A percentile compares a stretch with the other conserved stretches of the same genome.
phyloP scores from a whole-genome alignment of 1,139 yeast species.

The Yamadazyma aaseri region DNA sequence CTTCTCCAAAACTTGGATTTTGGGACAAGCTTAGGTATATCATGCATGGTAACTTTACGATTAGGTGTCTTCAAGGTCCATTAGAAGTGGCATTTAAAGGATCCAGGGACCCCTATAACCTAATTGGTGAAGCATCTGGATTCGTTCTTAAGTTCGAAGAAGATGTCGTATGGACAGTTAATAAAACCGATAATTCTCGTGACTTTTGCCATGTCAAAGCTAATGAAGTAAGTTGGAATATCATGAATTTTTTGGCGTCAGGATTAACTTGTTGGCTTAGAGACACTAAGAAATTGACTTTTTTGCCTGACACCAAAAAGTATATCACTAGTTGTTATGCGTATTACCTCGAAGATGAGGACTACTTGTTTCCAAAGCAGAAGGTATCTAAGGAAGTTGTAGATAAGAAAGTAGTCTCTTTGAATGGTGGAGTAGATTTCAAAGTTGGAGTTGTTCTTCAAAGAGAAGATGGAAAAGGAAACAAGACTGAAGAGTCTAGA shows the following conservation, averaged over 20 bases:
- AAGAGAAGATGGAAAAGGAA: slow-evolving; percentile 32
- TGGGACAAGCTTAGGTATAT: slow-evolving; percentile 57
- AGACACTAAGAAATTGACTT: slow-evolving; percentile 41
- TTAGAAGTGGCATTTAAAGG: slow-evolving; percentile 56
- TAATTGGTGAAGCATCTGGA: slow-evolving; percentile 40
- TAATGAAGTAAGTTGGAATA: slow-evolving; percentile 40
- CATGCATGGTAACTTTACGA: slow-evolving; percentile 46
- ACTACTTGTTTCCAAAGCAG: slow-evolving; percentile 5
- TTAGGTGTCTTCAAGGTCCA: slow-evolving; percentile 31
- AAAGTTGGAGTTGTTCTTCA: slow-evolving; percentile 61
- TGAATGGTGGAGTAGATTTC: slow-evolving; percentile 61
- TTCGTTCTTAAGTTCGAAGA: slow-evolving; percentile 40
- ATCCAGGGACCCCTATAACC: slow-evolving; percentile 44
- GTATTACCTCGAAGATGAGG: slow-evolving; percentile 42
- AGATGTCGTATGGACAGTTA: slow-evolving; percentile 40
- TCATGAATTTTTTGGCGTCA: slow-evolving; percentile 62
- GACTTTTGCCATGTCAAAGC: slow-evolving; percentile 38
- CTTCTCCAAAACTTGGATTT: slow-evolving; percentile 52
- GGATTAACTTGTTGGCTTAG: slow-evolving; percentile 65
- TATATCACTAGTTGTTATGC: slow-evolving; percentile 51
- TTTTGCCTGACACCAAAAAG: slow-evolving; percentile 43
- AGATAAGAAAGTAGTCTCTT: slow-evolving; percentile 55
- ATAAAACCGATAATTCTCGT: slow-evolving; percentile 39
- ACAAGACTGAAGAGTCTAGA: slow-evolving; percentile 51
- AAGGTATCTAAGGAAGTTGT: slow-evolving; percentile 7